Conservation (phyloP, 192 early-diverging fungal species). For the Podila epigama region DNA sequence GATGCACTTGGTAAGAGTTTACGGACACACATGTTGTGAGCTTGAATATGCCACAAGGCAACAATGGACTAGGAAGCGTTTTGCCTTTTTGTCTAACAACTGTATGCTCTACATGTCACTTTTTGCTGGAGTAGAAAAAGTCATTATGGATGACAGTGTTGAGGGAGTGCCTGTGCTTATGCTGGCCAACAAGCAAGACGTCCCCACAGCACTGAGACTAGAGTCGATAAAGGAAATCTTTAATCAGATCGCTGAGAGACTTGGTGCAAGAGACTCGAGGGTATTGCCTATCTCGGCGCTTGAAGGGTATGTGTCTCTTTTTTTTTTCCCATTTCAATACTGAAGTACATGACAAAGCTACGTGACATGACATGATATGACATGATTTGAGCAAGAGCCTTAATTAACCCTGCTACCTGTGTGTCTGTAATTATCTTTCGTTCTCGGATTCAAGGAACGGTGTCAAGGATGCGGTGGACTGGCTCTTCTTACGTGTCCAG, state of each 20-base stretch:
- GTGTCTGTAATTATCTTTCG: constrained; percentile 3
- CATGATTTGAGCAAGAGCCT: constrained; percentile 6
- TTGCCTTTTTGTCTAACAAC: too few species aligned
- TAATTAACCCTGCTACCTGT: constrained; percentile 2
- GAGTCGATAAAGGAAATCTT: constrained; percentile 92
- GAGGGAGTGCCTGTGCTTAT: constrained; percentile 91
- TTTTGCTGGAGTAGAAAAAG: constrained; percentile 60
- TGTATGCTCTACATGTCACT: background rate
- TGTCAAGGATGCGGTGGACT: constrained; percentile 88
- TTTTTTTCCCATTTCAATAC: background rate
- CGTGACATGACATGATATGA: constrained; percentile 4
- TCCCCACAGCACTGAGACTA: constrained; percentile 69
- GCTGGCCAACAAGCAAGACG: constrained; percentile 94
- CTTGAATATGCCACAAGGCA: too few species aligned
- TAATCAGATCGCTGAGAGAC: constrained; percentile 82
- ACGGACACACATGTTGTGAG: too few species aligned
- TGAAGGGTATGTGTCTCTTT: constrained; percentile 70
- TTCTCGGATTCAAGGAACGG: constrained; percentile 69
- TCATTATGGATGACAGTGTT: constrained; percentile 77
- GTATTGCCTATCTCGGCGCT: constrained; percentile 86
- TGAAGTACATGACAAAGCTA: background rate
- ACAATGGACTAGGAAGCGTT: too few species aligned
- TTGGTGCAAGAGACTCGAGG: constrained; percentile 87
- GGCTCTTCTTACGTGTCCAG: constrained; percentile 84
- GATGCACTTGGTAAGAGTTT: constrained; percentile 76